Percentiles rank a stretch among this genome's conserved stretches.
These are phyloP conservation scores for Isatis lusitanica DNA, from an alignment of 441 rosid genomes.

Conservation along the genomic window DNA sequence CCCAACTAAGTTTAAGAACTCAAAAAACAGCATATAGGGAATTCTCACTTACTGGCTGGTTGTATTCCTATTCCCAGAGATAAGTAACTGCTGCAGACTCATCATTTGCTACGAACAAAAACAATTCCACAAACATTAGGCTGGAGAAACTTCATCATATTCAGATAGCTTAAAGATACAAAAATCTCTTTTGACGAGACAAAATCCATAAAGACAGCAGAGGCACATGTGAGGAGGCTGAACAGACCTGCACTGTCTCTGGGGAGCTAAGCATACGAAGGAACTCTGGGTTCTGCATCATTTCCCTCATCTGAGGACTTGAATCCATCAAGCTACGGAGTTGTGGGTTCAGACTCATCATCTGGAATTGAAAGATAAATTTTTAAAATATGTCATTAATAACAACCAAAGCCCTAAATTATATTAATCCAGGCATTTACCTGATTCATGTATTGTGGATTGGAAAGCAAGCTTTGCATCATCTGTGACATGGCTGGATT, in stretches of 20 bases:
- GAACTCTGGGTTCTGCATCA: constrained; percentile 63
- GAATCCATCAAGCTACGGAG: constrained; percentile 51
- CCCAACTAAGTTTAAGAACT: neutral
- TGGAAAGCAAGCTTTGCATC: constrained; percentile 50
- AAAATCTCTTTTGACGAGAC: neutral
- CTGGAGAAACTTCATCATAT: neutral
- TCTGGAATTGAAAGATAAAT: constrained; percentile 35
- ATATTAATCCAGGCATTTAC: constrained; percentile 26
- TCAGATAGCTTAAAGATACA: constrained; percentile 5
- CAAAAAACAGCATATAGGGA: neutral
- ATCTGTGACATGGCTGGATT: constrained; percentile 56
- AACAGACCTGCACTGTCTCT: constrained; percentile 52
- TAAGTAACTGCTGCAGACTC: constrained; percentile 46
- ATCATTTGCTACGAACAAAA: constrained; percentile 48
- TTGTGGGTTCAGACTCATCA: constrained; percentile 57
- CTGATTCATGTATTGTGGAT: constrained; percentile 63
- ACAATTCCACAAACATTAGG: constrained; percentile 3
- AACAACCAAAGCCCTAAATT: neutral
- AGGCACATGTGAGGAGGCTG: neutral
- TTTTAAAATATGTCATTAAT: neutral
- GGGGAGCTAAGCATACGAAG: constrained; percentile 56
- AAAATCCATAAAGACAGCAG: constrained; percentile 1
- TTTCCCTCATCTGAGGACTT: constrained; percentile 61
- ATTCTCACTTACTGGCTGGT: constrained; percentile 45
- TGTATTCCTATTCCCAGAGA: constrained; percentile 43